Conservation (phyloP, 2,329 filamentous ascomycete genomes). For the Colletotrichum abscissum region DNA sequence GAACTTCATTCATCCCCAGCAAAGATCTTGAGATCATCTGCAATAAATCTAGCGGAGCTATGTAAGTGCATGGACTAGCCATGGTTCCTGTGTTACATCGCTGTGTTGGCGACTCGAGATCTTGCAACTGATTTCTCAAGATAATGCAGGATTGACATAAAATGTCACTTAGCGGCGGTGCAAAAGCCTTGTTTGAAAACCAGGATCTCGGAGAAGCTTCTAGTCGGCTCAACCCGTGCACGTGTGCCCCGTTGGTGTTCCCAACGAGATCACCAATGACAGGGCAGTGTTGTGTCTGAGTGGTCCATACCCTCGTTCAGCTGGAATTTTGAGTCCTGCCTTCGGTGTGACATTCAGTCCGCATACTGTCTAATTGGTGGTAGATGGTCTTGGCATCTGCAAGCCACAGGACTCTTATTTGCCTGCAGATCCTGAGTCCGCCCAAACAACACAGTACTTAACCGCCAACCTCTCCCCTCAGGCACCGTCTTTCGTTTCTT, state of each 20-base stretch:
- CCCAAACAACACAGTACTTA: background rate
- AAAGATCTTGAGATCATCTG: background rate
- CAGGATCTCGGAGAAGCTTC: background rate
- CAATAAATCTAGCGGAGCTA: background rate
- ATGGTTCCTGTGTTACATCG: fast-evolving
- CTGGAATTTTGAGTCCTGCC: background rate
- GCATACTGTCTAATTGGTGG: background rate
- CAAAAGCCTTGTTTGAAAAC: background rate
- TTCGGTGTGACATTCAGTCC: background rate
- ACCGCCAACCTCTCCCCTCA: background rate
- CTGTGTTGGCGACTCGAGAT: background rate
- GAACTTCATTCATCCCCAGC: background rate
- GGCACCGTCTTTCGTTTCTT: background rate
- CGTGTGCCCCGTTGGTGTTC: background rate
- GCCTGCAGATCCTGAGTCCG: background rate
- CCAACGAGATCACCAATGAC: background rate
- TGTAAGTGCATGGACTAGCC: background rate
- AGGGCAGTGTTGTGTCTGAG: background rate
- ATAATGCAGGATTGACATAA: fast-evolving
- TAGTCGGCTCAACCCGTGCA: background rate
- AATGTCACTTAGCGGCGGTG: too few species aligned
- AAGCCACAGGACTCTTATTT: background rate
- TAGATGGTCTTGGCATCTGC: background rate
- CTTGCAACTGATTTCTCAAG: background rate
- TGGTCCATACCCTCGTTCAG: background rate